Conservation (phyloP, 2,329 filamentous ascomycete genomes). For the Cladophialophora carrionii region DNA sequence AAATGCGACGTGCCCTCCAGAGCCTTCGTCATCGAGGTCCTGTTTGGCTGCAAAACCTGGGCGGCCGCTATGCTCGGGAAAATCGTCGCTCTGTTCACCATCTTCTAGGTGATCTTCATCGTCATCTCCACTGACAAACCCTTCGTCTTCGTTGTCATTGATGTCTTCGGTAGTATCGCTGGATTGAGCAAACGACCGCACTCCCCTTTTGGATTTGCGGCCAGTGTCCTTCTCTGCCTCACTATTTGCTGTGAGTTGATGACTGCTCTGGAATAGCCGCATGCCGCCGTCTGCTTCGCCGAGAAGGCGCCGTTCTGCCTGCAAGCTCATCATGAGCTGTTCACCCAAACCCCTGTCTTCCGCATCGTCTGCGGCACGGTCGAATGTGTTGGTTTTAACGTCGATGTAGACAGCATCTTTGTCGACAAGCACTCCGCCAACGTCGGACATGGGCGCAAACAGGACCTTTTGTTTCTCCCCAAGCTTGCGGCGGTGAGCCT, state of each 20-base stretch:
- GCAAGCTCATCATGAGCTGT: conserved; percentile 87
- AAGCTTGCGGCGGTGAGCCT: conserved; percentile 75
- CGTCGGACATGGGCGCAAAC: conserved; percentile 97
- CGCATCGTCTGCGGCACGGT: conserved; percentile 62
- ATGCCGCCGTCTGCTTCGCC: conserved; percentile 82
- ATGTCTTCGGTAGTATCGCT: conserved; percentile 54
- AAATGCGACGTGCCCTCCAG: conserved; percentile 78
- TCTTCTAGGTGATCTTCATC: conserved; percentile 58
- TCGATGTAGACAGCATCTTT: conserved; percentile 95
- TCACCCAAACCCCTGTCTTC: conserved; percentile 88
- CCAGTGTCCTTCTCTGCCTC: conserved; percentile 62
- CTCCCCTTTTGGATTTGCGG: conserved; percentile 58
- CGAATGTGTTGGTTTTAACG: conserved; percentile 72
- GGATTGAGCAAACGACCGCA: conserved; percentile 55
- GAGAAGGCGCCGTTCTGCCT: conserved; percentile 77
- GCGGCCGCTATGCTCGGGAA: conserved; percentile 50
- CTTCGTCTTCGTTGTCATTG: conserved; percentile 63
- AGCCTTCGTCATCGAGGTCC: conserved; percentile 59
- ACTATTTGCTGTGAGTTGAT: conserved; percentile 56
- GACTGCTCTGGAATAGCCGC: conserved; percentile 79
- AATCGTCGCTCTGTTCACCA: conserved; percentile 44
- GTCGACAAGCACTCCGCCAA: conserved; percentile 92
- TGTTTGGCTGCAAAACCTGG: conserved; percentile 47
- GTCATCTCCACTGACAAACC: conserved; percentile 57
- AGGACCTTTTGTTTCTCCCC: conserved; percentile 97